Percentiles rank a stretch among this genome's conserved stretches.
Evolutionary conservation across 345 rosid genomes (phyloP).

Genomic region (Iberis pinnata): DNA sequence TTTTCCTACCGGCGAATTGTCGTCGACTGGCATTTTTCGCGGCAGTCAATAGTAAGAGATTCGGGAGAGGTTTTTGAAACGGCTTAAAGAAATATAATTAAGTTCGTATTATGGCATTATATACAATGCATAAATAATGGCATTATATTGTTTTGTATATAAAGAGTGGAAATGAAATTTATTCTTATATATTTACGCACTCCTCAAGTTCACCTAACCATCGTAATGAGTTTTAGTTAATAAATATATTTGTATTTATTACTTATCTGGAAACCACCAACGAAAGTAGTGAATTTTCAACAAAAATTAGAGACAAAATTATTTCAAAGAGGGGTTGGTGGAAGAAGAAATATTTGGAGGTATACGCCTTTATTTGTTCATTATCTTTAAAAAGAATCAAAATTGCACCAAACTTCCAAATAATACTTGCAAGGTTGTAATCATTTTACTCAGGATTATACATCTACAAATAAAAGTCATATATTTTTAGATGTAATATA

Average conservation of each 20-base stretch:
- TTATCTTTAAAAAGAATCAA: background rate
- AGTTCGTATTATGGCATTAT: no score
- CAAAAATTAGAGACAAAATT: background rate
- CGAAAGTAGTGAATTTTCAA: no score
- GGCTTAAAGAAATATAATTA: background rate
- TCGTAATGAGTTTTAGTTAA: conserved; percentile 11
- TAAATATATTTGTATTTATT: background rate
- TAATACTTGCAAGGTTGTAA: background rate
- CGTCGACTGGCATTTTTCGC: conserved; percentile 41
- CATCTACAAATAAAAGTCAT: background rate
- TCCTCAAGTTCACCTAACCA: conserved; percentile 27
- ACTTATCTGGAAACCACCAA: background rate
- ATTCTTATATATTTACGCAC: background rate
- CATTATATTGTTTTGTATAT: conserved; percentile 13
- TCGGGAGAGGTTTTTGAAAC: background rate
- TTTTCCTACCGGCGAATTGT: conserved; percentile 37
- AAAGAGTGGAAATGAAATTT: background rate
- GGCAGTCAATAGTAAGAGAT: background rate
- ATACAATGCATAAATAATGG: no score
- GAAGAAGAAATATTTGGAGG: conserved; percentile 12
- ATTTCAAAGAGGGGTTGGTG: conserved; percentile 15
- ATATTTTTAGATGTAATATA: no score
- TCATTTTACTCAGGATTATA: background rate
- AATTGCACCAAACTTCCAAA: background rate
- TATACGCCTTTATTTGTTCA: background rate